Evolutionary conservation across 306 rosid genomes (phyloP), one percentile per base, ranked within the genome.

Genomic region (Rosa multiflora): DNA sequence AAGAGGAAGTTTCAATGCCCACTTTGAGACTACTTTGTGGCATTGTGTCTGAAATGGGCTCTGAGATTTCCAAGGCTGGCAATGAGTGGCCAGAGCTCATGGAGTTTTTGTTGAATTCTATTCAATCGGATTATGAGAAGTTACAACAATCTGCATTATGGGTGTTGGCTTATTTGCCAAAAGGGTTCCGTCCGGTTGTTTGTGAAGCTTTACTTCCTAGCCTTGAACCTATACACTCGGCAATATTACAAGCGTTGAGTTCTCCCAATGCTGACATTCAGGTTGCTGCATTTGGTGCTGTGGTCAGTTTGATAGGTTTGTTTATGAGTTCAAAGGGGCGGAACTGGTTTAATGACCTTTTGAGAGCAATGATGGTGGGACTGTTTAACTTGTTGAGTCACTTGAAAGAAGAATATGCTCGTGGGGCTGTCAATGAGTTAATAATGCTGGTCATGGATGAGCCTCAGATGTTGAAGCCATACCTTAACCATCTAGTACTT

Each of bases 341-440:
- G 40, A 74, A 74, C 63, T 74, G 78, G 78, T 74, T 74, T 74
- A 63, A 58, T 56, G 78, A 74, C 42, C 68, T 58, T 55, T 40
- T 74, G 78, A 21, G 78, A 21, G 78, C 52, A 61, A 74, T 74
- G 78, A 56, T 74, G 68, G 78, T 74, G 18, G 78, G 78, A 56
- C 53, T 74, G 39, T 74, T 74, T 42, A 40, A 55, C 18, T 42
- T 74, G 23, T 58, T 74, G n/a, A 74, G 78, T 74, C 78, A 37
- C 15, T 58, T 56, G 68, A 74, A 74, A 42, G 68, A 74, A 56
- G 78, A 21, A 5, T 74, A 58, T 14, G 78, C 78, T 13, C 68
- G 78, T 0, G 53, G 68, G 21, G 68, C 78, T 56, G 40, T 74
- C 23, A 74, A 74, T 44, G 77, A 74, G 77, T 74, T 74, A 14